phyloP scores from a whole-genome alignment of 257 asterid genomes.

The Buddleja alternifolia region DNA sequence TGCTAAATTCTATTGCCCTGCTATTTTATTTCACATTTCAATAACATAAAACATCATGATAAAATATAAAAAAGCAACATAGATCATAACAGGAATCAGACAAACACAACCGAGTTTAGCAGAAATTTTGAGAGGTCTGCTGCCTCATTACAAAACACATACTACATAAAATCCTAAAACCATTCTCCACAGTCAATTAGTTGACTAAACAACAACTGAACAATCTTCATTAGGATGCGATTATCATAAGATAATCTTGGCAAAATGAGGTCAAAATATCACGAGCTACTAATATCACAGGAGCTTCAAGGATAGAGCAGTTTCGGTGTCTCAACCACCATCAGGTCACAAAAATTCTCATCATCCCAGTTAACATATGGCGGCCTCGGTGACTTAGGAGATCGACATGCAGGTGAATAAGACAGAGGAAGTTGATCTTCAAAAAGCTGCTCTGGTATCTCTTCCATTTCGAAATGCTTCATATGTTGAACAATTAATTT shows the following conservation, averaged over 20 bases:
- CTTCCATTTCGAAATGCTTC: slow-evolving; percentile 55
- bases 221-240: slow-evolving; percentile 16
- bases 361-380: slow-evolving; percentile 50
- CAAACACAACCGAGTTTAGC: background rate
- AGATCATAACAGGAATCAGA: background rate
- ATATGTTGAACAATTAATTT: slow-evolving; percentile 21
- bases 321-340: slow-evolving; percentile 49
- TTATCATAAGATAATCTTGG: slow-evolving; percentile 38
- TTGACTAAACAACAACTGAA: slow-evolving; percentile 22
- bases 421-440: slow-evolving; percentile 34
- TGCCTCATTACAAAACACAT: background rate
- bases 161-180: slow-evolving; percentile 15
- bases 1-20: too few relatives aligned
- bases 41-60: too few relatives aligned
- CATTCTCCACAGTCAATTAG: background rate
- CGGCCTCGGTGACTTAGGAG: slow-evolving; percentile 59
- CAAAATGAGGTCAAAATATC: background rate
- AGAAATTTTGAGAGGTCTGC: background rate
- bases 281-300: background rate
- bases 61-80: background rate
- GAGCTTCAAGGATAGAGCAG: slow-evolving; percentile 22
- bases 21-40: too few relatives aligned
- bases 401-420: slow-evolving; percentile 47
- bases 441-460: slow-evolving; percentile 37
- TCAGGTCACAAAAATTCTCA: slow-evolving; percentile 40